phyloP scores from a whole-genome alignment of 2,329 filamentous ascomycete genomes.

The Arthrobotrys musiformis region DNA sequence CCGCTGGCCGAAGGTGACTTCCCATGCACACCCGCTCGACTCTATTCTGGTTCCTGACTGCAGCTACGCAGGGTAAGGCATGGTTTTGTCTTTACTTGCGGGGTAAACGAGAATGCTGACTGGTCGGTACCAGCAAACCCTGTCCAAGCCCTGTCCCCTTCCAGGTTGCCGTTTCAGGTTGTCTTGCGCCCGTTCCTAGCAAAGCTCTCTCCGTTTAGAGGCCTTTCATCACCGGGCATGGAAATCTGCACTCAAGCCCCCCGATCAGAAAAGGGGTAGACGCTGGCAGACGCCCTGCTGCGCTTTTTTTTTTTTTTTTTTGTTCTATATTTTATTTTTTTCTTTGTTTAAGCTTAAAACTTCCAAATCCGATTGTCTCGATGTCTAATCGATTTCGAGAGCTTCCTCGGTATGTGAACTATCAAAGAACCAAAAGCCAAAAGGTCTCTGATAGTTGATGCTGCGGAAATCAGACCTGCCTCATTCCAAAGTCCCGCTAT shows the following conservation, averaged over 20 bases:
- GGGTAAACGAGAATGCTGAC: conserved; percentile 38
- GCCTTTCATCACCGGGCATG: conserved; percentile 39
- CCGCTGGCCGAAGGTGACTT: conserved; percentile 12
- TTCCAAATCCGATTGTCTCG: conserved; percentile 29
- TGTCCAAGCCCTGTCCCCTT: conserved; percentile 34
- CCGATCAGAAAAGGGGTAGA: conserved; percentile 32
- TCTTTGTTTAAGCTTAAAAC: conserved; percentile 22
- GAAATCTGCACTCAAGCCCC: conserved; percentile 21
- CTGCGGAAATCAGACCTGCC: conserved; percentile 24
- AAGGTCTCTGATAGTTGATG: conserved; percentile 17
- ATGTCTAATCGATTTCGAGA: conserved; percentile 14
- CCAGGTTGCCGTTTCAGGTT: conserved; percentile 41
- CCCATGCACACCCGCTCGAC: neutral
- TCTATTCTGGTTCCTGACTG: conserved; percentile 23
- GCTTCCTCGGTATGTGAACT: conserved; percentile 12
- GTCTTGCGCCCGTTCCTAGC: conserved; percentile 15
- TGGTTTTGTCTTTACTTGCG: conserved; percentile 36
- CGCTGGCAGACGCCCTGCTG: neutral
- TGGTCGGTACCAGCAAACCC: conserved; percentile 15
- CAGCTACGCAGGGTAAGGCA: conserved; percentile 10
- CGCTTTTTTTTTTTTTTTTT: conserved; percentile 8
- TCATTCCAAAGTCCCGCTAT: conserved; percentile 16
- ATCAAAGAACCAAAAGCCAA: conserved; percentile 4
- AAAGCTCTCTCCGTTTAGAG: conserved; percentile 1
- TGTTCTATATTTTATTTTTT: neutral